Base-by-base conservation (phyloP, 2,329 filamentous ascomycete genomes). In the Ustulina deusta region DNA sequence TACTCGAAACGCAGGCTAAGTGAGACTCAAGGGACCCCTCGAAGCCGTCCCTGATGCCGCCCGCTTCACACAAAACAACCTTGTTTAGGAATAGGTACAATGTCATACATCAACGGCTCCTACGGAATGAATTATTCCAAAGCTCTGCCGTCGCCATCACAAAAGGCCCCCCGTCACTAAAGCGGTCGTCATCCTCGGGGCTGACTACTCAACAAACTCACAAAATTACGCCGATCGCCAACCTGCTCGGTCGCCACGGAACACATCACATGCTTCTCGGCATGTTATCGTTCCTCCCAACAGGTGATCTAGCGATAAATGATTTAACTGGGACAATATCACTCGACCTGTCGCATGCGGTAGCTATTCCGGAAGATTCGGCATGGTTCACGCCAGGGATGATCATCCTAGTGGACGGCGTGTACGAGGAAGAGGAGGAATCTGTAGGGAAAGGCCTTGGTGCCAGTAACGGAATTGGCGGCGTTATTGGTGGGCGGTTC, bases 381-480 rank as follows among this genome's bases (percentile, higher is more conserved):
- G 91, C 93, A 3, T 99, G 94, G 91, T 97, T 97, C 76, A 90
- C 91, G 5, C 94, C 96, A 0, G 97, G 97, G 2, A 98, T 98
- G 94, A 92, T 99, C 55, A 92, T 98, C 3, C 86, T 99, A 0
- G 89, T 97, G 0, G 96, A 99, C 75, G 96, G 96, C 6, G 90
- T 95, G n/a, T 99, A 99, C 76, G 94, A 97, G 78, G 96, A 98
- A 78, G 94, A 97, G 74, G 93, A 94, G 69, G 87, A 90, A 69
- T 90, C 88, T 22, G 82, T 85, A 1, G 90, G 90, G 17, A 90
- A 89, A 22, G 89, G 88, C 0, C 84, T 97, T 4, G 92, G 93
- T 58, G 91, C 91, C 5, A 91, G 89, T 71, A 91, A 89, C 55
- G 95, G 95, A 48, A 90, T 97, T 29, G 95, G 95, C 46, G 95